Base-by-base conservation (phyloP, 2,329 filamentous ascomycete species). In the Beauveria rudraprayagi region DNA sequence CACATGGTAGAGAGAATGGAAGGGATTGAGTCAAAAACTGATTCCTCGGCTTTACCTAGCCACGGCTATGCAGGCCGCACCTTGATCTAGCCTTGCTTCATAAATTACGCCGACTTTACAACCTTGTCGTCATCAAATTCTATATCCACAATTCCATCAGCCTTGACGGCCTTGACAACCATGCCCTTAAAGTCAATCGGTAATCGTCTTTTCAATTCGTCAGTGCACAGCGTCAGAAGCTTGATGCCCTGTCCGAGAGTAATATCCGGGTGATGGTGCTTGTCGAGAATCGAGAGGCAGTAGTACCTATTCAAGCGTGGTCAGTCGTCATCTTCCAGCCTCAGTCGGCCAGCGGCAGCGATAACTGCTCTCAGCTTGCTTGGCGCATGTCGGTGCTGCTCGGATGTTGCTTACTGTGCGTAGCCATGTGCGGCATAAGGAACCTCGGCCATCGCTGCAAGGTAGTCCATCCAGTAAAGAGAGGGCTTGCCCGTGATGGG, bases 101-200 rank as follows among this genome's bases (percentile, higher is more conserved):
- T 43, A 19, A 17, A 30, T 58, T 71, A 88, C 69, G 85, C 81
- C 67, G 79, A 76, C 75, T 83, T 84, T 43, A 89, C 85, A 62
- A 87, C 77, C 75, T 86, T 87, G 77, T 89, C 87, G 72, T 96
- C 91, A 72, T 93, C 89, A 73, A 92, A 95, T 65, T 91, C 85
- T 69, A 95, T 83, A 69, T 94, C 91, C 68, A 84, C 80, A 64
- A 99, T 88, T 11, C 95, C 94, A 68, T 97, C 91, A 79, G 95
- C 96, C 64, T 92, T 96, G 70, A 99, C 86, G 41, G 92, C 89
- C 83, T 97, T 97, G 70, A 99, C 92, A 58, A 83, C 71, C 87
- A 96, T 90, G 44, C 94, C 94, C 83, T 99, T 99, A 84, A 97
- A 99, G 75, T 99, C 94, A 72, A 99, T 92, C 63, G 94, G 94